Percentiles rank a stretch among this genome's conserved stretches.
Conservation (phyloP, 371 early-diverging fungal species). For the Mortierella sp. region DNA sequence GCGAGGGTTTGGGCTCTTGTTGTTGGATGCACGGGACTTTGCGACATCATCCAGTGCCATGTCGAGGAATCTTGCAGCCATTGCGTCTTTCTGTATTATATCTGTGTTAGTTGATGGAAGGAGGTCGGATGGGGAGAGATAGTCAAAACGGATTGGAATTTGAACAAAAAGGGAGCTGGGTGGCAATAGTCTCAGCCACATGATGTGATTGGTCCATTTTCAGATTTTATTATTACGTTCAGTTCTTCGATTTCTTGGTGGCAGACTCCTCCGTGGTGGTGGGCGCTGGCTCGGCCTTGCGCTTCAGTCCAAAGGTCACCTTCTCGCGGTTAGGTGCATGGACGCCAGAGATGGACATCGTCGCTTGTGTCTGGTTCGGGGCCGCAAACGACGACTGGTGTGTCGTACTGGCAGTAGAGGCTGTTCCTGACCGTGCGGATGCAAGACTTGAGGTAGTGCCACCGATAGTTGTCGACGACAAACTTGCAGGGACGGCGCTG, state of each 20-base stretch:
- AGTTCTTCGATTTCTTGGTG: slow-evolving; percentile 26
- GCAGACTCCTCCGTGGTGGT: slow-evolving; percentile 32
- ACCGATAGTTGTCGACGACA: slow-evolving; percentile 17
- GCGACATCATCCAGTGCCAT: slow-evolving; percentile 54
- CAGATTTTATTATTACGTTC: neutral
- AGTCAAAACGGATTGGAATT: neutral
- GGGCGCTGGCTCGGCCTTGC: slow-evolving; percentile 45
- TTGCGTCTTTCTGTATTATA: slow-evolving; percentile 3
- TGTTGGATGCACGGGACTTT: slow-evolving; percentile 39
- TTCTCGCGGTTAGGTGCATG: slow-evolving; percentile 56
- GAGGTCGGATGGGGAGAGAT: neutral
- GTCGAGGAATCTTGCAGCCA: slow-evolving; percentile 54
- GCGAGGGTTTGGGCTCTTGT: slow-evolving; percentile 28
- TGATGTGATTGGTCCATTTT: neutral
- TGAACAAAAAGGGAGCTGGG: neutral
- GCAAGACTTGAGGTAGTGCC: slow-evolving; percentile 33
- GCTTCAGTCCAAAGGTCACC: slow-evolving; percentile 54
- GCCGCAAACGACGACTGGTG: slow-evolving; percentile 30
- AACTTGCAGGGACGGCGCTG: slow-evolving; percentile 42
- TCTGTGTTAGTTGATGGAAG: neutral
- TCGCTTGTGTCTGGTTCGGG: slow-evolving; percentile 28
- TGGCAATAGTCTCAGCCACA: neutral
- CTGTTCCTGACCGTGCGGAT: slow-evolving; percentile 26
- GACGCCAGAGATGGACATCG: slow-evolving; percentile 43
- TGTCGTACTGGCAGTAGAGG: slow-evolving; percentile 10